phyloP scores from a whole-genome alignment of 1,284 basidiomycete species.

The Tetrapyrgos nigripes region DNA sequence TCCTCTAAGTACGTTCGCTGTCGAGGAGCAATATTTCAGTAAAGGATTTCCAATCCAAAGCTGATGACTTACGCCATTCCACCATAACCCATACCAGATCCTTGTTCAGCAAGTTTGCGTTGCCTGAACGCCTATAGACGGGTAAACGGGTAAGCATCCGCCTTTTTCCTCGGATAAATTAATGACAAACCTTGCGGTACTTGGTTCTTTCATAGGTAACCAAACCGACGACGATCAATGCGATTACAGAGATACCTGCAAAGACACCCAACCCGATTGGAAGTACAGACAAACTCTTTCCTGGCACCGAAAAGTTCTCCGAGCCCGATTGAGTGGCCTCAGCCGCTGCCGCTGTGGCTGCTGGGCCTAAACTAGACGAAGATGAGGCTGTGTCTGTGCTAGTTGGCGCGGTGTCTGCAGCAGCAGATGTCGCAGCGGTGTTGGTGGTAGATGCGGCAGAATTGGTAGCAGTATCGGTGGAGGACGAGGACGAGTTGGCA shows the following conservation, averaged over 20 bases:
- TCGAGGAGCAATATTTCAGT: background rate
- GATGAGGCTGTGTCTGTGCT: constrained; percentile 26
- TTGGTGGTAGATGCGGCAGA: constrained; percentile 10
- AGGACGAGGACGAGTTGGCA: constrained; percentile 9
- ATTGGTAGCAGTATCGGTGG: constrained; percentile 8
- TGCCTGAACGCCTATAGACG: constrained; percentile 69
- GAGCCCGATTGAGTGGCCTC: constrained; percentile 42
- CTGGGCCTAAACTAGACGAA: constrained; percentile 27
- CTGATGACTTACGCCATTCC: constrained; percentile 54
- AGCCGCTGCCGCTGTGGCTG: constrained; percentile 46
- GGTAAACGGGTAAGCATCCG: constrained; percentile 10
- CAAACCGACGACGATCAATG: constrained; percentile 77
- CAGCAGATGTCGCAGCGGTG: constrained; percentile 15
- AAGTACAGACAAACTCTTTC: constrained; percentile 73
- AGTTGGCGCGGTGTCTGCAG: constrained; percentile 18
- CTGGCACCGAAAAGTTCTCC: constrained; percentile 68
- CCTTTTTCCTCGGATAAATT: background rate
- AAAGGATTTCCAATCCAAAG: background rate
- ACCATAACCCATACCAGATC: constrained; percentile 65
- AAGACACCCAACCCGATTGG: constrained; percentile 84
- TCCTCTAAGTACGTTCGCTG: constrained; percentile 16
- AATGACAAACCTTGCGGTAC: constrained; percentile 71
- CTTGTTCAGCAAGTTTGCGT: constrained; percentile 73
- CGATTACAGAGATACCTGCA: constrained; percentile 81
- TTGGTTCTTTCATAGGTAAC: constrained; percentile 85